Percentiles rank a stretch among this genome's conserved stretches.
Conservation (phyloP, 2,329 filamentous ascomycete species). For the Aspergillus awamori region DNA sequence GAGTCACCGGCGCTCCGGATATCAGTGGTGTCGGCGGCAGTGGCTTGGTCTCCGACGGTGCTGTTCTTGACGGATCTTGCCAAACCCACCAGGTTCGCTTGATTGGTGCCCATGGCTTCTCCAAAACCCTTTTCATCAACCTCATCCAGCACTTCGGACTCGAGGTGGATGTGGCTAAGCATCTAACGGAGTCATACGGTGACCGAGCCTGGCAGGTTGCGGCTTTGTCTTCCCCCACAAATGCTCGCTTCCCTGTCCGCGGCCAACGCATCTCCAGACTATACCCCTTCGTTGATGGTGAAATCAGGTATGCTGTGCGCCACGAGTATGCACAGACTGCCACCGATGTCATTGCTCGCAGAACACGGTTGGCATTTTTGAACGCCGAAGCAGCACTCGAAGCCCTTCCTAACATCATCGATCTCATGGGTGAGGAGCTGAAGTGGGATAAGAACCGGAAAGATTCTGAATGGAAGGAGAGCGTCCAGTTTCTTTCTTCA, state of each 20-base stretch:
- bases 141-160: constrained; percentile 90
- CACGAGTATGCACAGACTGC: constrained; percentile 93
- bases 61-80: constrained; percentile 71
- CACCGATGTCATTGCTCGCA: constrained; percentile 81
- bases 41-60: constrained; percentile 69
- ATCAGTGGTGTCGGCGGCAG: constrained; percentile 74
- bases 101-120: constrained; percentile 83
- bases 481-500: constrained; percentile 59
- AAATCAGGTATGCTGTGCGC: constrained; percentile 82
- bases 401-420: constrained; percentile 80
- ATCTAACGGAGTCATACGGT: constrained; percentile 84
- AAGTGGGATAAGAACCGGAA: constrained; percentile 74
- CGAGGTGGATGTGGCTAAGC: constrained; percentile 88
- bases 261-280: constrained; percentile 77
- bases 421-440: constrained; percentile 84
- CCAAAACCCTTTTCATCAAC: constrained; percentile 91
- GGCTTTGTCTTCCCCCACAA: constrained; percentile 74
- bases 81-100: constrained; percentile 82
- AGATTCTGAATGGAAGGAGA: constrained; percentile 79
- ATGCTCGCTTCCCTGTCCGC: constrained; percentile 77
- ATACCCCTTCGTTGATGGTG: constrained; percentile 90
- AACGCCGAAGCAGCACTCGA: constrained; percentile 90
- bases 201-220: constrained; percentile 92
- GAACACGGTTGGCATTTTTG: constrained; percentile 83
- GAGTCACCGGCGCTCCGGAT: constrained; percentile 63